Evolutionary conservation across 257 asterid genomes (phyloP), one percentile per base, ranked within the genome.

Genomic region (Solanum chaucha): DNA sequence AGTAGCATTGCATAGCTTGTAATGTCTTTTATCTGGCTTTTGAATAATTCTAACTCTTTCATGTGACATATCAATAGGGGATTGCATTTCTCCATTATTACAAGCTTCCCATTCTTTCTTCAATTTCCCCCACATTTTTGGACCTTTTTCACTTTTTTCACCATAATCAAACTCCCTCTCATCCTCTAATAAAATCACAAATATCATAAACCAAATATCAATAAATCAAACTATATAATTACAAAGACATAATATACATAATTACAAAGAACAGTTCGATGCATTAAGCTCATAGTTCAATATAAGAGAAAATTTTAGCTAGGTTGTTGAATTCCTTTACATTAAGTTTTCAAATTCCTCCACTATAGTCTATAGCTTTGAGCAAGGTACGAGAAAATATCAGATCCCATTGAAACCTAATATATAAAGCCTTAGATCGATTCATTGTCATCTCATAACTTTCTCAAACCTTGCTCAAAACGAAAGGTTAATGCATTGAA

Each of bases 101-200:
- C 89, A 87, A 28, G 70, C 83, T 20, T 30, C 51, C 89, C 87
- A 87, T 46, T 87, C 87, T 82, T 82, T 68, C 82, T 82, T 68
- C 40, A 87, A 19, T 32, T 81, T 68, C 2, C 89, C 89, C 87
- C 89, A 87, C 75, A 34, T 82, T 30, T 59, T 59, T 48, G 89
- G 89, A 36, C 89, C 89, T 36, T 44, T 46, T 10, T 82, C 61
- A 75, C 89, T 17, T 5, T 83, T 82, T 44, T 2, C 83, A 67
- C 10, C 44, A 75, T 87, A 87, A n/a, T 82, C 86, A 83, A 87
- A 87, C 34, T 82, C 89, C 71, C 87, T 82, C 83, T 87, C 87
- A 82, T 87, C 82, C 80, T 87, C 89, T 87, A 36, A 34, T 17
- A 10, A 44, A 65, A 65, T 65, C 82, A 85, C 68, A 86, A 75